Evolutionary conservation across 2,329 filamentous ascomycete species (phyloP).

Genomic region (Aspergillus spinulosporus): DNA sequence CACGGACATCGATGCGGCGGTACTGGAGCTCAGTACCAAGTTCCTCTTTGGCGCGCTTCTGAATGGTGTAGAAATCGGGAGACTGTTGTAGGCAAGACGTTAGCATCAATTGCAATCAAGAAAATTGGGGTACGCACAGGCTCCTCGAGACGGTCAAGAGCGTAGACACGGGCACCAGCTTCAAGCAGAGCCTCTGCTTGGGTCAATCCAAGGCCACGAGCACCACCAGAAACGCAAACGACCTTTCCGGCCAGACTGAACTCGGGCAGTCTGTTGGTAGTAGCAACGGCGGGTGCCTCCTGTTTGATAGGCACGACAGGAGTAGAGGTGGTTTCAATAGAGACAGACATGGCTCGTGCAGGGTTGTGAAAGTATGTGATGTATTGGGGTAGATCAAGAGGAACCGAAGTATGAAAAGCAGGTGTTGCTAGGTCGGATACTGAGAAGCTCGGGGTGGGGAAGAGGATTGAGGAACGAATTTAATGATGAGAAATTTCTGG

Average conservation of each 20-base stretch:
- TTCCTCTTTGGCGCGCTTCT: slow-evolving; percentile 62
- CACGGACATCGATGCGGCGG: slow-evolving; percentile 76
- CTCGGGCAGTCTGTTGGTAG: slow-evolving; percentile 59
- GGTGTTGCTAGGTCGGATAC: not conserved
- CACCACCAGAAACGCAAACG: slow-evolving; percentile 70
- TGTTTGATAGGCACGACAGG: slow-evolving; percentile 30
- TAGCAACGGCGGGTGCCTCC: slow-evolving; percentile 23
- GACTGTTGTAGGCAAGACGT: slow-evolving; percentile 34
- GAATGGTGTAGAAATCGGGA: slow-evolving; percentile 64
- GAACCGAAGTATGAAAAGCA: not conserved
- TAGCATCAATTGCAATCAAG: not conserved
- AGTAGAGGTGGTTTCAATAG: slow-evolving; percentile 33
- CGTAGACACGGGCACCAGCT: slow-evolving; percentile 64
- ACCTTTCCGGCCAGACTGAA: slow-evolving; percentile 73
- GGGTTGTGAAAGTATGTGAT: not conserved
- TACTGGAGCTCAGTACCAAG: slow-evolving; percentile 71
- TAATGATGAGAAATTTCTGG: slow-evolving; percentile 10
- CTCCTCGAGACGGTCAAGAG: slow-evolving; percentile 45
- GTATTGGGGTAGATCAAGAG: not conserved
- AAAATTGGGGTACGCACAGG: slow-evolving; percentile 29
- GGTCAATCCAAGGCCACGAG: slow-evolving; percentile 70
- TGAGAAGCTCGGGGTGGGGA: not conserved
- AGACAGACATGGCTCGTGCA: slow-evolving; percentile 33
- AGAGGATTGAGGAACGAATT: not conserved
- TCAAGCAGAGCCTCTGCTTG: slow-evolving; percentile 73